Evolutionary conservation across 192 early-diverging fungal species (phyloP).

Genomic region (Coemansia reversa): DNA sequence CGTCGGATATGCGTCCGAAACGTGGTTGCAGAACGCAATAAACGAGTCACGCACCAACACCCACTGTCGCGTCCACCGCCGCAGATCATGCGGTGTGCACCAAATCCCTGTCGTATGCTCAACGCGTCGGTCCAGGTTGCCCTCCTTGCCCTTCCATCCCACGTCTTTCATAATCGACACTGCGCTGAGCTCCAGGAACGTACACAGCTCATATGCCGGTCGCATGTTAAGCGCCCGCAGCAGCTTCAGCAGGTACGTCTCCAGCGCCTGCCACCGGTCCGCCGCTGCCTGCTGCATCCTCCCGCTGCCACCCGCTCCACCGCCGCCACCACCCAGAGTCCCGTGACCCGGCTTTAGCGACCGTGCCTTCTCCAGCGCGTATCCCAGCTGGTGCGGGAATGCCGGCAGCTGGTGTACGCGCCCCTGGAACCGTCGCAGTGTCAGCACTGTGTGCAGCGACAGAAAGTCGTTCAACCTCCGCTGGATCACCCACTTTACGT

Average conservation of each 20-base stretch:
- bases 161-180: slow-evolving; percentile 73
- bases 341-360: slow-evolving; percentile 37
- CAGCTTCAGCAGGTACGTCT: slow-evolving; percentile 61
- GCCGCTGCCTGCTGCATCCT: slow-evolving; percentile 45
- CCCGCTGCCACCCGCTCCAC: slow-evolving; percentile 6
- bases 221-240: slow-evolving; percentile 61
- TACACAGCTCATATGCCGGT: slow-evolving; percentile 70
- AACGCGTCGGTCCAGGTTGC: slow-evolving; percentile 65
- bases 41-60: slow-evolving; percentile 73
- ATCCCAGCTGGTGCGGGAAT: slow-evolving; percentile 49
- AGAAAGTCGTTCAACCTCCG: slow-evolving; percentile 67
- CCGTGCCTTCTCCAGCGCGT: slow-evolving; percentile 40
- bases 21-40: slow-evolving; percentile 54
- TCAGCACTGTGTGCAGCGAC: slow-evolving; percentile 63
- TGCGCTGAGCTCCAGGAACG: slow-evolving; percentile 73
- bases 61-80: slow-evolving; percentile 68
- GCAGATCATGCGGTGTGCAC: slow-evolving; percentile 49
- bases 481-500: slow-evolving; percentile 73
- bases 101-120: slow-evolving; percentile 56
- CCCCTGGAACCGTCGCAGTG: slow-evolving; percentile 52
- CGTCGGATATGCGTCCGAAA: slow-evolving; percentile 51
- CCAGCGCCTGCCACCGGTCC: slow-evolving; percentile 59
- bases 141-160: slow-evolving; percentile 86
- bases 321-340: too few species aligned
- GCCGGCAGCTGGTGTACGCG: slow-evolving; percentile 42